phyloP scores from a whole-genome alignment of 108 stramenopile genomes.

The Stephanodiscus minutulus region DNA sequence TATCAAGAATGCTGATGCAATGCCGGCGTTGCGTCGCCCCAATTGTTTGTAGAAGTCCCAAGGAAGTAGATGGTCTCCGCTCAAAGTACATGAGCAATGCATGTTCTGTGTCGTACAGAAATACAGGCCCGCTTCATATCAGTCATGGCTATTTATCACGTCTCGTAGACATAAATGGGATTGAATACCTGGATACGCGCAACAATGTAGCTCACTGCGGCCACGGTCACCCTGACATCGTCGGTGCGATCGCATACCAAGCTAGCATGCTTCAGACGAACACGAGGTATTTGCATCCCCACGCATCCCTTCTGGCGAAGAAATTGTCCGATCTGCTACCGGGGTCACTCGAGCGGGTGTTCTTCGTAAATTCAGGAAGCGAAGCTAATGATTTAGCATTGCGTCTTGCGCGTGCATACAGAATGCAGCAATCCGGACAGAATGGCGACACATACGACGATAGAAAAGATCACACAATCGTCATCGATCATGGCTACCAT shows the following conservation, averaged over 20 bases:
- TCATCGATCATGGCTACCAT: conserved; percentile 91
- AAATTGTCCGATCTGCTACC: conserved; percentile 63
- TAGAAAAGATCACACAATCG: conserved; percentile 52
- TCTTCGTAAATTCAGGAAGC: conserved; percentile 93
- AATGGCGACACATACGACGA: background rate
- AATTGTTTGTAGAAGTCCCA: conserved; percentile 27
- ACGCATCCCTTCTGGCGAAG: conserved; percentile 63
- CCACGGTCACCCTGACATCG: conserved; percentile 77
- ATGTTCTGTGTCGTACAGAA: conserved; percentile 77
- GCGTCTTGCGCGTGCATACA: conserved; percentile 85
- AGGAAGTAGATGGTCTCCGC: conserved; percentile 58
- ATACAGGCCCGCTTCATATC: conserved; percentile 66
- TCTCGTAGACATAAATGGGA: conserved; percentile 69
- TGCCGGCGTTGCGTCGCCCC: background rate
- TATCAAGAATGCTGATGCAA: background rate
- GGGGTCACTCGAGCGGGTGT: conserved; percentile 62
- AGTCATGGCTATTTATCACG: conserved; percentile 55
- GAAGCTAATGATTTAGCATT: conserved; percentile 98
- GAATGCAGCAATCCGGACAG: conserved; percentile 14
- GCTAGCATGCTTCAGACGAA: conserved; percentile 84
- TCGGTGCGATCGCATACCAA: conserved; percentile 69
- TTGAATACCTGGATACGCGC: conserved; percentile 80
- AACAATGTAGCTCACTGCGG: conserved; percentile 94
- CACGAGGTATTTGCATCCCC: conserved; percentile 92
- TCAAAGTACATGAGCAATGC: conserved; percentile 58